phyloP scores from a whole-genome alignment of 192 early-diverging fungal genomes.

The Podila verticillata region DNA sequence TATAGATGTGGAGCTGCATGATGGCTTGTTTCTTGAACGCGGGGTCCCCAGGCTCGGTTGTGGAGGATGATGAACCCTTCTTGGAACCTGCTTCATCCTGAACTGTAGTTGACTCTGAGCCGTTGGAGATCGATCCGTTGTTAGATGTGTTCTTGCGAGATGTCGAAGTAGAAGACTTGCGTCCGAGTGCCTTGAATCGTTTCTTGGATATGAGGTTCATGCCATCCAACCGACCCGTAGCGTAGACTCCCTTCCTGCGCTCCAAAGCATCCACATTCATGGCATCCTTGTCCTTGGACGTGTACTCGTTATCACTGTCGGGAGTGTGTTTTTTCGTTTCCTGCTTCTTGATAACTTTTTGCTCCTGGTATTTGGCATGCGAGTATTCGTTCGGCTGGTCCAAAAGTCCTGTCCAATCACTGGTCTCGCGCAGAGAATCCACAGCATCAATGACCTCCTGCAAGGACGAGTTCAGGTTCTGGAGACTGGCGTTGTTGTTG shows the following conservation, averaged over 20 bases:
- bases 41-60: background rate
- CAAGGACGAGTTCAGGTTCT: constrained; percentile 43
- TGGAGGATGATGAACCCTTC: constrained; percentile 1
- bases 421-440: constrained; percentile 14
- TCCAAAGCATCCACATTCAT: constrained; percentile 18
- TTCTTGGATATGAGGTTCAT: constrained; percentile 38
- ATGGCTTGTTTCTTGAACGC: constrained; percentile 44
- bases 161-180: constrained; percentile 6
- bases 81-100: background rate
- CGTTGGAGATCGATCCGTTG: background rate
- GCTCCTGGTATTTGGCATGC: background rate
- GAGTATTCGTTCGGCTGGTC: constrained; percentile 4
- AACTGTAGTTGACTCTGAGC: background rate
- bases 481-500: constrained; percentile 40
- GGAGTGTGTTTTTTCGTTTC: constrained; percentile 12
- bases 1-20: constrained; percentile 41
- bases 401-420: constrained; percentile 30
- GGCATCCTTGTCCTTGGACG: constrained; percentile 44
- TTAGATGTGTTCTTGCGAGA: background rate
- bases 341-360: background rate
- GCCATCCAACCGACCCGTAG: constrained; percentile 37
- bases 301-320: constrained; percentile 48
- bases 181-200: constrained; percentile 8
- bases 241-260: constrained; percentile 31
- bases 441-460: constrained; percentile 48